Base-by-base conservation (phyloP, 2,329 filamentous ascomycete species). In the Zymoseptoria tritici region DNA sequence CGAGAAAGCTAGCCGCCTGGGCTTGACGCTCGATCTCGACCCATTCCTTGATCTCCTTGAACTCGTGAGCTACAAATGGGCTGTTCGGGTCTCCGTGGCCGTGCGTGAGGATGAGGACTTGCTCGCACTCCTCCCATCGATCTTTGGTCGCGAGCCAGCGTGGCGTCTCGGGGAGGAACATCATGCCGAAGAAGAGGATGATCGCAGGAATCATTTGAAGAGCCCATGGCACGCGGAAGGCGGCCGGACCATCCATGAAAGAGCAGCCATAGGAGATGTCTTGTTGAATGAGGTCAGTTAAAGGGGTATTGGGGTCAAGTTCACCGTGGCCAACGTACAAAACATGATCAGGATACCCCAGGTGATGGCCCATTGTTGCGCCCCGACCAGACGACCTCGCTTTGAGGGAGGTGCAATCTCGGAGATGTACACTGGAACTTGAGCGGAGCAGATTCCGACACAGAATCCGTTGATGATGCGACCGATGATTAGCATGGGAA, bases 341-440 rank as follows among this genome's bases (percentile, higher is more conserved):
- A 87, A 88, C 84, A 88, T 87, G 74, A 87, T 85, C 60, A 87
- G 70, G 64, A 87, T 87, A 63, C 83, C 71, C 68, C 69, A 73
- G 64, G 88, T 88, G 62, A 91, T 90, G 24, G 87, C 85, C 78
- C 86, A 87, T 72, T 91, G 88, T 71, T 91, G 87, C 51, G 84
- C 81, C 56, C 86, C 85, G 16, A 91, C 86, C 36, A 91, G 79
- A 51, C 85, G 81, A 16, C 86, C 87, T 62, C 86, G 81, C 67
- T 77, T 79, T 36, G 73, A 73, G 1, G 81, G 79, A 53, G 82
- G 82, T 19, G 86, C 83, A 29, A 89, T 78, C 70, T 89, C 86
- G 21, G 85, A 81, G 21, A 88, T 81, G 69, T 88, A 89, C 31
- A 88, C 85, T 3, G 85, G 85, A 2, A 87, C 87, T 66, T 89